These are phyloP conservation scores for Flaveria bidentis DNA, from an alignment of 129 eudicot genomes.

Conservation along the genomic window DNA sequence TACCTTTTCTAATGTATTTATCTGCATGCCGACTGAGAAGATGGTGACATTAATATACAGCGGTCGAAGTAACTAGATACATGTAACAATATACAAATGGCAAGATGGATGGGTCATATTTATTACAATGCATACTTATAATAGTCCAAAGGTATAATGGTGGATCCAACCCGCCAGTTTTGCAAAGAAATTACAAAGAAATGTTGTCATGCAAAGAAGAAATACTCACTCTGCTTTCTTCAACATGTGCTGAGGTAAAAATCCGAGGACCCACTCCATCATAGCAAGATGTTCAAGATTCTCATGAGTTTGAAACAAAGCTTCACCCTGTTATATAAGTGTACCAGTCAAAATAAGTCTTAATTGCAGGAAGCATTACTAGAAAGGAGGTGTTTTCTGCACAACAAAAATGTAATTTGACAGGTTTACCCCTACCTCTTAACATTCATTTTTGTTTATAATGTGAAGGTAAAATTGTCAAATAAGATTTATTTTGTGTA, in stretches of 20 bases:
- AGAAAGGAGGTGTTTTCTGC: not conserved
- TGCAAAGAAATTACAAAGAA: not conserved
- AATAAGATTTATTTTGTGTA: not conserved
- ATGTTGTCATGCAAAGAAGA: not conserved
- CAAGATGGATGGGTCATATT: not conserved
- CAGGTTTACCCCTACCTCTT: not conserved
- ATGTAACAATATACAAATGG: not conserved
- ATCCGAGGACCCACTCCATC: conserved; percentile 84
- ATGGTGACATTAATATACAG: not conserved
- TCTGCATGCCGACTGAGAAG: conserved; percentile 57
- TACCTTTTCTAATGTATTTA: conserved; percentile 60
- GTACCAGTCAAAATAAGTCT: conserved; percentile 18
- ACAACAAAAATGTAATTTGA: not conserved
- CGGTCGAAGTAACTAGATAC: not conserved
- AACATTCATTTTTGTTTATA: not conserved
- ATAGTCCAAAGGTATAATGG: not conserved
- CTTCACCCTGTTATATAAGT: conserved; percentile 58
- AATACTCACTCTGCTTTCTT: conserved; percentile 62
- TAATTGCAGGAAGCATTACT: not conserved
- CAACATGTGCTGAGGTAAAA: conserved; percentile 63
- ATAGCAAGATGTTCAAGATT: conserved; percentile 85
- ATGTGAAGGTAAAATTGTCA: not conserved
- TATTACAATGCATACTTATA: not conserved
- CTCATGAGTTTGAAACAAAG: conserved; percentile 80
- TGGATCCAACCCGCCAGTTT: not conserved